Evolutionary conservation across 1,139 yeast genomes (phyloP), one percentile per base, ranked within the genome.

Genomic region (Arxiozyma bovina): DNA sequence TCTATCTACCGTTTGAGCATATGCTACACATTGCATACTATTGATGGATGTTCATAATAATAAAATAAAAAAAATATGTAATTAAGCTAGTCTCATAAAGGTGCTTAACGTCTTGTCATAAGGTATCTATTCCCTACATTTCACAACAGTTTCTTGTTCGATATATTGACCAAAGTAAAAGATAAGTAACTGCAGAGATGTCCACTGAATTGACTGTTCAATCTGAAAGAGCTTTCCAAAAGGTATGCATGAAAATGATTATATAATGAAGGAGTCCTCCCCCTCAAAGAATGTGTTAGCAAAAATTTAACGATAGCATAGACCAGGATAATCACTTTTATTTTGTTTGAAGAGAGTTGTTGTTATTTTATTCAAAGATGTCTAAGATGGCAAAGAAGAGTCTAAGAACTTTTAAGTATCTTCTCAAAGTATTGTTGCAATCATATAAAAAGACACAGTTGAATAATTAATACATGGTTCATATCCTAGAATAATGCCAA

Each of bases 201-300:
- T 95, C 98, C 78, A 87, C 98, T 79, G 99, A 93, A 87, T 90
- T 93, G 83, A 90, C 96, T 78, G 99, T 94, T 82, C 99, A 93
- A 87, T 87, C 97, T 77, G 99, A 94, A 85, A 93, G 96, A 83
- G 99, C 99, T 88, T 93, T 86, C 96, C 99, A 93, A 87, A 94
- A 93, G 95, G 95, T 87, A 82, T 76, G 94, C 34, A 45, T 20
- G 27, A 46, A 18, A 21, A 25, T 22, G 15, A n/a, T 25, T n/a
- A 15, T n/a, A n/a, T 42, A 45, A 9, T n/a, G 4, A 15, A 45
- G 40, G 12, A 4, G 4, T 25, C 8, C 17, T 12, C n/a, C n/a
- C n/a, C n/a, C n/a, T 34, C 12, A 34, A 34, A 15, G 17, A 34
- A 34, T 34, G 40, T 34, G 40, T 34, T 34, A 34, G 17, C 40